Percentiles rank a stretch among this genome's conserved stretches.
Evolutionary conservation across 352 stramenopile species (phyloP).

Genomic region (Albugo candida): DNA sequence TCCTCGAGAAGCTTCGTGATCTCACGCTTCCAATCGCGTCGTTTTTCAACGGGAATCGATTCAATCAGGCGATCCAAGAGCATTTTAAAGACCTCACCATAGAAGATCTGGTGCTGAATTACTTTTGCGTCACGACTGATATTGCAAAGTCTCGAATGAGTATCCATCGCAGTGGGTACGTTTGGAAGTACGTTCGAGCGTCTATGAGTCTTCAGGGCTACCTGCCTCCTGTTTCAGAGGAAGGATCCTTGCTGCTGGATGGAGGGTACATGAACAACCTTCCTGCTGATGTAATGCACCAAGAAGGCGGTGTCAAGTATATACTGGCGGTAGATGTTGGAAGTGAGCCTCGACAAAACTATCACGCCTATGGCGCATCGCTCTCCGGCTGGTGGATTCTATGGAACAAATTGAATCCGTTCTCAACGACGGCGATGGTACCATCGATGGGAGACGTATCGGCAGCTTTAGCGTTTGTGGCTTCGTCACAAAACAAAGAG

Average conservation of each 20-base stretch:
- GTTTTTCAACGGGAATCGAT: slow-evolving; percentile 75
- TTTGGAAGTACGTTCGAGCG: slow-evolving; percentile 82
- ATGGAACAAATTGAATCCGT: slow-evolving; percentile 82
- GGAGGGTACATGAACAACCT: slow-evolving; percentile 90
- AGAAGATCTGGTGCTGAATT: slow-evolving; percentile 84
- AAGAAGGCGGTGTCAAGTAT: slow-evolving; percentile 75
- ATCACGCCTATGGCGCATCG: slow-evolving; percentile 60
- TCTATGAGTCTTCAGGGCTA: slow-evolving; percentile 86
- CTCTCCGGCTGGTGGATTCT: slow-evolving; percentile 83
- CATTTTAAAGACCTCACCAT: slow-evolving; percentile 65
- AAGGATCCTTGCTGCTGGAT: slow-evolving; percentile 74
- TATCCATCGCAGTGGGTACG: slow-evolving; percentile 62
- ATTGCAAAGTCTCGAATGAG: slow-evolving; percentile 78
- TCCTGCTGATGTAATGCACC: slow-evolving; percentile 81
- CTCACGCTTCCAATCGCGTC: slow-evolving; percentile 77
- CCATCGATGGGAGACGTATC: slow-evolving; percentile 86
- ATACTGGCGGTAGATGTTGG: slow-evolving; percentile 82
- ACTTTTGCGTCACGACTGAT: slow-evolving; percentile 85
- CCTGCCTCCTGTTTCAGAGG: slow-evolving; percentile 76
- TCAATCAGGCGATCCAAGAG: slow-evolving; percentile 55
- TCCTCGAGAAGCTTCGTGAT: slow-evolving; percentile 57
- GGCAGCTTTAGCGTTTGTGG: slow-evolving; percentile 74
- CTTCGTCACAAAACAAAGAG: slow-evolving; percentile 76
- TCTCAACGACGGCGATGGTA: slow-evolving; percentile 68
- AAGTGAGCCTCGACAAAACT: slow-evolving; percentile 49